These are phyloP conservation scores for Fusarium algeriense DNA, from an alignment of 2,329 filamentous ascomycete species.

Conservation along the genomic window DNA sequence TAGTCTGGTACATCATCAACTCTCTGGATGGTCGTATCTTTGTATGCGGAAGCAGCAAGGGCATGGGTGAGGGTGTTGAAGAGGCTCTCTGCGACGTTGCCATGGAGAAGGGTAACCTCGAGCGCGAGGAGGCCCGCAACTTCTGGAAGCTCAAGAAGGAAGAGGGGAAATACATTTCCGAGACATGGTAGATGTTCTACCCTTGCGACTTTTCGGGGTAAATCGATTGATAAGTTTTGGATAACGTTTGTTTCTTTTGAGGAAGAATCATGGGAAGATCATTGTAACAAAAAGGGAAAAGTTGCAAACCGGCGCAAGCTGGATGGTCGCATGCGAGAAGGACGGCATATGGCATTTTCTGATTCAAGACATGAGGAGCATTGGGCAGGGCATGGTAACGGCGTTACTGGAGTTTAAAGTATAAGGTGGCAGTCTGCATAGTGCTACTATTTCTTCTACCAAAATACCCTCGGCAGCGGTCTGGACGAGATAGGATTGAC, in stretches of 20 bases:
- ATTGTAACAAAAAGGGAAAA: conserved; percentile 14
- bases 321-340: conserved; percentile 40
- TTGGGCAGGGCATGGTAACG: conserved; percentile 31
- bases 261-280: neutral
- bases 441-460: conserved; percentile 24
- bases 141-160: conserved; percentile 96
- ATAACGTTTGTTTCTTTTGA: neutral
- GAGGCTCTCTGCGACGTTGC: conserved; percentile 88
- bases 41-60: conserved; percentile 93
- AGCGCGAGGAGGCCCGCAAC: conserved; percentile 81
- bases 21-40: conserved; percentile 95
- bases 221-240: neutral
- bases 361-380: conserved; percentile 24
- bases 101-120: conserved; percentile 91
- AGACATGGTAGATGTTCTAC: conserved; percentile 67
- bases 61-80: conserved; percentile 98
- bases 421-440: conserved; percentile 2
- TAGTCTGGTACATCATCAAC: conserved; percentile 99
- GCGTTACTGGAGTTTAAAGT: conserved; percentile 30
- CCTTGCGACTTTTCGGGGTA: neutral
- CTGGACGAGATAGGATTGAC: conserved; percentile 12
- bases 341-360: conserved; percentile 31
- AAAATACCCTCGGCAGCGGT: conserved; percentile 28
- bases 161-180: conserved; percentile 94
- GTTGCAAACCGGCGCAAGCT: conserved; percentile 30